Percentiles rank a stretch among this genome's conserved stretches.
Evolutionary conservation across 2,329 filamentous ascomycete genomes (phyloP).

Genomic region (Coniosporium tulheliwenetii): DNA sequence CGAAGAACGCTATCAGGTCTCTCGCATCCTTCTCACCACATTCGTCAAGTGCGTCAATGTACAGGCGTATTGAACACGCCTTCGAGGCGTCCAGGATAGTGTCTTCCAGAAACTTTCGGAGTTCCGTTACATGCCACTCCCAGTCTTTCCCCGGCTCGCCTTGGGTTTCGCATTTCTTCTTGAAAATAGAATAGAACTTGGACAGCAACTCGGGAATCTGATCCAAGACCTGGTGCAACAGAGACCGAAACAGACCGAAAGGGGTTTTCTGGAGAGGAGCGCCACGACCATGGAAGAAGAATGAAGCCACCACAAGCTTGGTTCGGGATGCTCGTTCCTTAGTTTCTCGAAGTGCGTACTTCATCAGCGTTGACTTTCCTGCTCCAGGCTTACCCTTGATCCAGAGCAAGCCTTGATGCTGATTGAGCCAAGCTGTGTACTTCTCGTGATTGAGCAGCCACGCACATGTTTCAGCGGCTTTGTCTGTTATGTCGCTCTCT

Average conservation of each 20-base stretch:
- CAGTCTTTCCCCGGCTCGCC: neutral
- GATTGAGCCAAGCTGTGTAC: neutral
- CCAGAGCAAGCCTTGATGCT: slow-evolving; percentile 1
- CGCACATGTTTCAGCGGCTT: neutral
- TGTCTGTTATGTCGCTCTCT: neutral
- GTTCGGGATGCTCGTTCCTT: neutral
- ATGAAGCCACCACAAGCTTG: neutral
- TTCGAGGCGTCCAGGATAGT: neutral
- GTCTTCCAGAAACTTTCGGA: slow-evolving; percentile 2
- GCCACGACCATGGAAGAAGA: slow-evolving; percentile 1
- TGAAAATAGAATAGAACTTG: neutral
- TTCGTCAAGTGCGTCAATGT: slow-evolving; percentile 13
- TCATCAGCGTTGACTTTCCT: slow-evolving; percentile 1
- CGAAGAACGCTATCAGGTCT: slow-evolving; percentile 5
- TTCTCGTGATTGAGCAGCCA: neutral
- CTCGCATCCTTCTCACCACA: slow-evolving; percentile 4
- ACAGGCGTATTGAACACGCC: slow-evolving; percentile 3
- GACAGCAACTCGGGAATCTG: neutral
- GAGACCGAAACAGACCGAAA: slow-evolving; percentile 1
- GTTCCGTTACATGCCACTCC: slow-evolving; percentile 2
- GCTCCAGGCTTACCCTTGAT: slow-evolving; percentile 2
- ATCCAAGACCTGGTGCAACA: neutral
- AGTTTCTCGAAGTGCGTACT: neutral
- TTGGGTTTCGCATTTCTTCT: neutral
- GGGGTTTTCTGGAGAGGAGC: neutral